Percentiles rank a stretch among this genome's conserved stretches.
Evolutionary conservation across 2,329 filamentous ascomycete genomes (phyloP).

Genomic region (Aspergillaceae sp.): DNA sequence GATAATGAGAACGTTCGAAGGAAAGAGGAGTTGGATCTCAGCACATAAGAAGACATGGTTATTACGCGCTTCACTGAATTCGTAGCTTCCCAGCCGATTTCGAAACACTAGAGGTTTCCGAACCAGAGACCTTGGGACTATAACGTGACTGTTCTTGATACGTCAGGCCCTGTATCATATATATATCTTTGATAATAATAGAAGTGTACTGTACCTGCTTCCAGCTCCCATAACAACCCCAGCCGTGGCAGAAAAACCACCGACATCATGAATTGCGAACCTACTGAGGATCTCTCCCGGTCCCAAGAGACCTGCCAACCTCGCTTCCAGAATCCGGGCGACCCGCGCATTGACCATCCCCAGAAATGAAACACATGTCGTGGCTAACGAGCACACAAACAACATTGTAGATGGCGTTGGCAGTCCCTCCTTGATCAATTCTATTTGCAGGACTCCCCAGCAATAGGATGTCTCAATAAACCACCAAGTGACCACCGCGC

Average conservation of each 20-base stretch:
- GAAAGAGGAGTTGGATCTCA: no score
- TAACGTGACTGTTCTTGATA: no score
- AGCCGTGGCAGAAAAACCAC: conserved; percentile 41
- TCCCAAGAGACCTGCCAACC: conserved; percentile 42
- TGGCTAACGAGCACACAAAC: conserved; percentile 50
- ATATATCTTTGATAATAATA: no score
- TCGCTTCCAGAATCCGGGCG: conserved; percentile 43
- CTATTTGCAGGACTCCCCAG: conserved; percentile 55
- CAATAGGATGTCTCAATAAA: conserved; percentile 48
- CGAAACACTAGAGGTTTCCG: no score
- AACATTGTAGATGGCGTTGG: conserved; percentile 46
- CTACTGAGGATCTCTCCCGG: conserved; percentile 42
- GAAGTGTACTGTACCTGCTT: no score
- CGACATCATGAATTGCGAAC: conserved; percentile 40
- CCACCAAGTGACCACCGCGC: conserved; percentile 48
- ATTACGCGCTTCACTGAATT: no score
- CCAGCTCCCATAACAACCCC: conserved; percentile 43
- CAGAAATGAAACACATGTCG: conserved; percentile 44
- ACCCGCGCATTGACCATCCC: conserved; percentile 47
- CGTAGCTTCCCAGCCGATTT: no score
- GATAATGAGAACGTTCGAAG: no score
- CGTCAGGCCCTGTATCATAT: no score
- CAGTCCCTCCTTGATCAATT: conserved; percentile 43
- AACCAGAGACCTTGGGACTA: no score
- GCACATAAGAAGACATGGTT: no score